phyloP scores from a whole-genome alignment of 2,329 filamentous ascomycete genomes.

The Fusarium tjaetaba region DNA sequence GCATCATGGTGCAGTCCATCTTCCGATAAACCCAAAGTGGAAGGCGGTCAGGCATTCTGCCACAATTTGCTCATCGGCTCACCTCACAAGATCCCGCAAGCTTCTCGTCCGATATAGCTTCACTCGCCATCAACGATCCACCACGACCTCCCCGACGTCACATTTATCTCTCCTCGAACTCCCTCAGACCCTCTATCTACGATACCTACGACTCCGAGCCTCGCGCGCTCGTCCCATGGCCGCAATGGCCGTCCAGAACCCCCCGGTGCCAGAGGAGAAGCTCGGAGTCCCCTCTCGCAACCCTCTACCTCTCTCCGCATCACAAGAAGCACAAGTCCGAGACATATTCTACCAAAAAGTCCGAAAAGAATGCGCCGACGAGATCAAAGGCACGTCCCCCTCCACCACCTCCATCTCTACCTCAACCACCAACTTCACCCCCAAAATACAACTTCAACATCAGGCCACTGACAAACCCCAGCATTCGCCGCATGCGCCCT shows the following conservation, averaged over 20 bases:
- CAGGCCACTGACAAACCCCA: conserved; percentile 49
- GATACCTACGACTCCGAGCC: background rate
- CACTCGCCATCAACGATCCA: conserved; percentile 10
- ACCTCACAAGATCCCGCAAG: conserved; percentile 37
- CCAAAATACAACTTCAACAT: background rate
- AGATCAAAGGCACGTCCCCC: conserved; percentile 74
- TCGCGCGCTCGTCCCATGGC: conserved; percentile 39
- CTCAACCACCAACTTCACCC: too few relatives aligned
- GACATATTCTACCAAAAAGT: conserved; percentile 85
- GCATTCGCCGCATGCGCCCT: conserved; percentile 92
- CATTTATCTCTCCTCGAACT: background rate
- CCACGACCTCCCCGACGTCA: background rate
- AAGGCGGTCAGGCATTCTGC: conserved; percentile 40
- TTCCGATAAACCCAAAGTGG: background rate
- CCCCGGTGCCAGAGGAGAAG: conserved; percentile 49
- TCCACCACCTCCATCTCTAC: background rate
- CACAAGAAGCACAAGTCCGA: conserved; percentile 83
- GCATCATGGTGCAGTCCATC: background rate
- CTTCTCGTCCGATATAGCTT: conserved; percentile 39
- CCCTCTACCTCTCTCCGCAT: conserved; percentile 82
- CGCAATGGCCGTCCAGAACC: conserved; percentile 48
- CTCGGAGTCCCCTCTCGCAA: conserved; percentile 71
- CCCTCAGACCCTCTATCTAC: background rate
- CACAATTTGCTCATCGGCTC: conserved; percentile 36
- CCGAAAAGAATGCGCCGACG: conserved; percentile 75